Conservation (phyloP, 495 filamentous ascomycete genomes). For the Lepraria neglecta region DNA sequence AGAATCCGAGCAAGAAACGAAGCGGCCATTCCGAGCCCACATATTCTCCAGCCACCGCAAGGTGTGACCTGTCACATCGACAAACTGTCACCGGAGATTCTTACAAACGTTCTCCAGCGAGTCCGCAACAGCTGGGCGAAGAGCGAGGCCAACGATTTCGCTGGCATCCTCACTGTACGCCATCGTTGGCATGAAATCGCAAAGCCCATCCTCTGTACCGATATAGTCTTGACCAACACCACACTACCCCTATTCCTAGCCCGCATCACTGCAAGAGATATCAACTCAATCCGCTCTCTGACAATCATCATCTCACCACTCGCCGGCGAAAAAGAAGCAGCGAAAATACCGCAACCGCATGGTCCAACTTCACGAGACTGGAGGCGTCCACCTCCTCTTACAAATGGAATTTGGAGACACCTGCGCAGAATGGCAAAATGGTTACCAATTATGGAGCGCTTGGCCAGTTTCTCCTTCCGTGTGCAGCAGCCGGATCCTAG, state of each 20-base stretch:
- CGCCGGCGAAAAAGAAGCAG: neutral
- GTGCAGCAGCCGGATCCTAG: neutral
- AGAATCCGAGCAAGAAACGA: no score
- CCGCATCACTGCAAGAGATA: neutral
- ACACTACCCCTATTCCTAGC: neutral
- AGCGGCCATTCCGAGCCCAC: no score
- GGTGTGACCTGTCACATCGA: no score
- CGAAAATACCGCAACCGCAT: neutral
- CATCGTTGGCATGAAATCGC: neutral
- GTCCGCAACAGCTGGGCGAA: no score
- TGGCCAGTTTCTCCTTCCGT: neutral
- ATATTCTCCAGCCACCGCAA: no score
- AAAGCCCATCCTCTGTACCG: neutral
- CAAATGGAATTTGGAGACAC: neutral
- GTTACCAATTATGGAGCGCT: neutral
- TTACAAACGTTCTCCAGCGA: no score
- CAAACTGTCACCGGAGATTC: no score
- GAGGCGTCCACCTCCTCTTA: no score
- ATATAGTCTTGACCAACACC: neutral
- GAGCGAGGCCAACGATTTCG: neutral
- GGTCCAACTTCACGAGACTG: no score
- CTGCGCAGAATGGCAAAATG: neutral
- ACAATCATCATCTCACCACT: neutral
- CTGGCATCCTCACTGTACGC: neutral
- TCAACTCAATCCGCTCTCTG: neutral